These are phyloP conservation scores for Eucalyptus pauciflora DNA, from an alignment of 345 rosid genomes.

Conservation along the genomic window DNA sequence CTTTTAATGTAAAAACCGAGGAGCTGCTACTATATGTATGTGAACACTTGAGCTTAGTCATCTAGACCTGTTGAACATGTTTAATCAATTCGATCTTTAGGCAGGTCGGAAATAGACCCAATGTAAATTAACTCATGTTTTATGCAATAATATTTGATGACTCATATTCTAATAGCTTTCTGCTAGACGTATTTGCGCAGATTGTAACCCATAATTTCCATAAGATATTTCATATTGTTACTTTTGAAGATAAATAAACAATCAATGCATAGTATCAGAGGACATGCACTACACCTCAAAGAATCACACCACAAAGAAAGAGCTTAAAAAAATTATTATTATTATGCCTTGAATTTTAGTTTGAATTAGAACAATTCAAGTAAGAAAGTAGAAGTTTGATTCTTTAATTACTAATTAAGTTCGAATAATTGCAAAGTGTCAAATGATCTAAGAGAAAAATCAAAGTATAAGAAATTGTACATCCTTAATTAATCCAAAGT, in stretches of 20 bases:
- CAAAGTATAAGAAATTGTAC: background rate
- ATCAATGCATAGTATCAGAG: no score
- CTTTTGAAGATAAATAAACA: no score
- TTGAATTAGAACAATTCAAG: no score
- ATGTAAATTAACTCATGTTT: background rate
- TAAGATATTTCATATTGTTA: no score
- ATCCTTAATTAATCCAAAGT: background rate
- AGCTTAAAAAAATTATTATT: no score
- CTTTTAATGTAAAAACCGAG: background rate
- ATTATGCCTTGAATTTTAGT: background rate
- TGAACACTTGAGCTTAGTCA: background rate
- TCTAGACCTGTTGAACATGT: fast-evolving
- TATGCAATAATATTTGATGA: no score
- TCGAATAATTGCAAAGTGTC: background rate
- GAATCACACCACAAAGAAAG: background rate
- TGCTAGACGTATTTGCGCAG: no score
- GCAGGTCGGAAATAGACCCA: background rate
- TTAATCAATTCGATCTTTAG: fast-evolving
- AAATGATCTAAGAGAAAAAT: background rate
- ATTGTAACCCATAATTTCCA: no score
- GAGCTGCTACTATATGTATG: background rate
- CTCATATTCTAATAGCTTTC: no score
- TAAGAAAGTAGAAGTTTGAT: background rate
- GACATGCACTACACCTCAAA: background rate
- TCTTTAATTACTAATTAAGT: background rate